These are phyloP conservation scores for Halophytophthora polymorphica DNA, from an alignment of 352 stramenopile species.

Conservation along the genomic window DNA sequence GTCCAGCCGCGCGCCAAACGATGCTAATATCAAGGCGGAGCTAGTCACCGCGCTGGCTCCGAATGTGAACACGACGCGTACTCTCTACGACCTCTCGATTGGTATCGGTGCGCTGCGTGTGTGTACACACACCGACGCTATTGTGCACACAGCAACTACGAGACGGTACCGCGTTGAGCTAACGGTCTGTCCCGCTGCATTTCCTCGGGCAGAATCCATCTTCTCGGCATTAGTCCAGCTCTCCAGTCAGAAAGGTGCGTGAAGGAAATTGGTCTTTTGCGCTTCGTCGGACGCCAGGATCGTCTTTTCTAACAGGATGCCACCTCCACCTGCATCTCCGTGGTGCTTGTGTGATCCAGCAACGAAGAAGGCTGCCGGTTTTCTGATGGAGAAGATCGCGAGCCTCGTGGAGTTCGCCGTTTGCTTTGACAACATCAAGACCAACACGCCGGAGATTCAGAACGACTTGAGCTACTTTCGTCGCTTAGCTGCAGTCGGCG, in stretches of 20 bases:
- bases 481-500: conserved; percentile 37
- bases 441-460: conserved; percentile 48
- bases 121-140: neutral
- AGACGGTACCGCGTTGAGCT: neutral
- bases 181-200: too few relatives aligned
- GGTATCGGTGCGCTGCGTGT: conserved; percentile 30
- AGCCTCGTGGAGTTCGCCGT: conserved; percentile 54
- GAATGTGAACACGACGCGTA: conserved; percentile 38
- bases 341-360: conserved; percentile 6
- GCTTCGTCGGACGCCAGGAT: neutral
- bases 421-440: conserved; percentile 53
- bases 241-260: conserved; percentile 43
- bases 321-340: conserved; percentile 1
- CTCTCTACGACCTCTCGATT: conserved; percentile 38
- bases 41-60: conserved; percentile 32
- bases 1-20: conserved; percentile 33
- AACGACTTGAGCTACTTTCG: conserved; percentile 67
- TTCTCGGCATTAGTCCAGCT: conserved; percentile 49
- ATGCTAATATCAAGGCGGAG: conserved; percentile 33
- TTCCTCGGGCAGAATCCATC: conserved; percentile 26
- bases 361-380: conserved; percentile 35
- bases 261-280: neutral
- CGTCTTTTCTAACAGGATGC: conserved; percentile 3
- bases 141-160: neutral
- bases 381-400: conserved; percentile 50